Evolutionary conservation across 305 asterid genomes (phyloP), one percentile per base, ranked within the genome.

Genomic region (Nicotiana rustica): DNA sequence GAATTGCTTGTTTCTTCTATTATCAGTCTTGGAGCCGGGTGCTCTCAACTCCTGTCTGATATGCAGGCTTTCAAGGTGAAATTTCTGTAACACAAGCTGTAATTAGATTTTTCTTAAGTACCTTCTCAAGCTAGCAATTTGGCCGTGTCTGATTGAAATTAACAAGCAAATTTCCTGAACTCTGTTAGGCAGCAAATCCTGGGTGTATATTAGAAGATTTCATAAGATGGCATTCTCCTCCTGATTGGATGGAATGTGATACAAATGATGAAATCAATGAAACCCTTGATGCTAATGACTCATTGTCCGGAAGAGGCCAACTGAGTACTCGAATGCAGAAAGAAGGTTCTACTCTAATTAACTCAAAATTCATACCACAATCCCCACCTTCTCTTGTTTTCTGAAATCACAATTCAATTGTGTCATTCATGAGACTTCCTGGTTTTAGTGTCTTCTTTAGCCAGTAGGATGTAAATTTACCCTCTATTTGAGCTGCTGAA

Each of bases 31-130:
- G 99, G 99, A 81, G 99, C 99, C 47, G 99, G 99, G 83, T 97
- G 99, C 84, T 97, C 98, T 82, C 99, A 97, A 86, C 98, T 97
- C 86, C 98, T 97, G 85, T 93, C 99, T 1, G 99, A 97, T 88
- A 97, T 97, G 98, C 99, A 97, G 94, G 99, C 98, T 84, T 97
- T 97, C 91, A 97, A 97, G 98, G 99, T 95, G 91, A 87, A 83
- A 83, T 85, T 86, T 73, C 86, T 75, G 83, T 68, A 31, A 80
- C 82, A 15, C 14, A 75, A 64, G 49, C 38, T 88, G 19, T 52
- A n/a, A 7, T 82, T 75, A 75, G 73, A n/a, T 69, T 79, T 73
- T 65, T 56, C n/a, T 68, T 81, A 79, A 75, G 19, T 75, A 75
- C 25, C 77, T 67, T 82, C 83, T 77, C 79, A 67, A 41, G 81